Conservation (phyloP, 768 basidiomycete species). For the Sarcodon aspratus region DNA sequence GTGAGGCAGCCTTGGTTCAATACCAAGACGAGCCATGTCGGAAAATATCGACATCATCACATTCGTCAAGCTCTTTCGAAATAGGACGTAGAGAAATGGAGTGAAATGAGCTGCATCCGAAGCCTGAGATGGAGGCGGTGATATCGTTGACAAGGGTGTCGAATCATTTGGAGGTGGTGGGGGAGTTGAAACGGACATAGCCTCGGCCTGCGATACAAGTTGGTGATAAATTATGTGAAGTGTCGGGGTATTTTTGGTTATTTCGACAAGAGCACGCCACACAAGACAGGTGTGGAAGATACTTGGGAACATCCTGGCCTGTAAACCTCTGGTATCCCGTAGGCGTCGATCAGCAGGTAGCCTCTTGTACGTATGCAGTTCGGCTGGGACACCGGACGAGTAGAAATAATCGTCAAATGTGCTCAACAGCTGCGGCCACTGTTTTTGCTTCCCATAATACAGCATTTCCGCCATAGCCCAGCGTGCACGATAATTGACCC, state of each 20-base stretch:
- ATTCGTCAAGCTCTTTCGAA: constrained; percentile 3
- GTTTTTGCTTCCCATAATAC: constrained; percentile 6
- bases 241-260: neutral
- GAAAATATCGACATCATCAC: constrained; percentile 11
- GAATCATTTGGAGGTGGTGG: neutral
- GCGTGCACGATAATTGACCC: neutral
- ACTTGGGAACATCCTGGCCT: constrained; percentile 2
- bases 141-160: neutral
- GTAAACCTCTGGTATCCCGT: neutral
- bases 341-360: too few species aligned
- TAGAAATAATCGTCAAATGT: constrained; percentile 43
- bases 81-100: constrained; percentile 37
- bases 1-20: constrained; percentile 34
- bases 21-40: constrained; percentile 40
- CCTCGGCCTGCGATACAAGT: neutral
- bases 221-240: neutral
- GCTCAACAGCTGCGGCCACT: constrained; percentile 8
- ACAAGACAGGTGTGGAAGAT: constrained; percentile 5
- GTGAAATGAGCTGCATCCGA: constrained; percentile 34
- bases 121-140: neutral
- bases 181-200: neutral
- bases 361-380: constrained; percentile 2
- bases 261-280: neutral
- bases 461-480: constrained; percentile 19
- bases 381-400: constrained; percentile 37